Percentiles rank a stretch among this genome's conserved stretches.
Evolutionary conservation across 257 asterid species (phyloP).

Genomic region (Rehmannia glutinosa): DNA sequence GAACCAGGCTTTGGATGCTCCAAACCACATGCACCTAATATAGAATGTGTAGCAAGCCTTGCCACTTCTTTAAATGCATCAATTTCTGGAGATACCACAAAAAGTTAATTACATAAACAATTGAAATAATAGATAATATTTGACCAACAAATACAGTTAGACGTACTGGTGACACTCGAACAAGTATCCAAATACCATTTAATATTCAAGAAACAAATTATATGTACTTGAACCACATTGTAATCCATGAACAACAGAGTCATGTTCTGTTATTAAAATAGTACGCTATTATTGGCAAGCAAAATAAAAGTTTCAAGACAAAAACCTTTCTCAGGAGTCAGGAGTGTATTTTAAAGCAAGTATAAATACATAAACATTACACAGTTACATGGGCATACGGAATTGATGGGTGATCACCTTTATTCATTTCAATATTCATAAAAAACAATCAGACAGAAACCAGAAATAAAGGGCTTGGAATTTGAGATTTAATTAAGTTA

Average conservation of each 20-base stretch:
- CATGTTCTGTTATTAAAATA: neutral
- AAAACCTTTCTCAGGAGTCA: neutral
- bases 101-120: neutral
- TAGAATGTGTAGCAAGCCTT: conserved; percentile 62
- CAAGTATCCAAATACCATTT: neutral
- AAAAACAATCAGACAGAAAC: neutral
- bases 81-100: conserved; percentile 34
- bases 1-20: conserved; percentile 42
- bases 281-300: neutral
- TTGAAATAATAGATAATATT: neutral
- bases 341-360: no score
- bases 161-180: neutral
- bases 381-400: neutral
- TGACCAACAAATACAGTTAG: neutral
- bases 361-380: neutral
- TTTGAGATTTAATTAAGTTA: neutral
- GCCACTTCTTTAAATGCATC: conserved; percentile 60
- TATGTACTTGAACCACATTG: neutral
- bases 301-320: neutral
- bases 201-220: no score
- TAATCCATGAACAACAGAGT: neutral
- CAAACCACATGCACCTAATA: conserved; percentile 61
- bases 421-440: neutral
- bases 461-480: neutral
- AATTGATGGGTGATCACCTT: neutral